Conservation (phyloP, 2,329 filamentous ascomycete genomes). For the Talaromyces islandicus region DNA sequence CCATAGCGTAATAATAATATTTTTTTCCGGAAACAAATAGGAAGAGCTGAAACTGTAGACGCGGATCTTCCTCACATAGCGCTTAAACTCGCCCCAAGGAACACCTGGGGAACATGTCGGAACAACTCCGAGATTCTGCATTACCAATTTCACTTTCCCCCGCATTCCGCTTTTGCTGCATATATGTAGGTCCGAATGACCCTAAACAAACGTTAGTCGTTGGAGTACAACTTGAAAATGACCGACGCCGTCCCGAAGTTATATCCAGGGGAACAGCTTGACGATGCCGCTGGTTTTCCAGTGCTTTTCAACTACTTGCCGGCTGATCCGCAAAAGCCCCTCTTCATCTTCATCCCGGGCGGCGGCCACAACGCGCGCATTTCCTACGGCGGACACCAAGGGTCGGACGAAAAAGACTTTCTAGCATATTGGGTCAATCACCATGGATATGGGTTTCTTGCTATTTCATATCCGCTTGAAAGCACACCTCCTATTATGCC, state of each 20-base stretch:
- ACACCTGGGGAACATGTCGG: background rate
- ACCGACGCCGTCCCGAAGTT: background rate
- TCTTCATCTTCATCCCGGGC: constrained; percentile 17
- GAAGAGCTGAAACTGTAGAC: too few relatives aligned
- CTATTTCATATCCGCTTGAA: constrained; percentile 18
- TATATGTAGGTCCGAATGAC: background rate
- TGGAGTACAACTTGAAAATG: background rate
- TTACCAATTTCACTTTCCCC: background rate
- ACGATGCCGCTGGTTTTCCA: constrained; percentile 3
- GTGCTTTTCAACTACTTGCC: constrained; percentile 10
- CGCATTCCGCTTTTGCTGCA: background rate
- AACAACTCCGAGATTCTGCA: background rate
- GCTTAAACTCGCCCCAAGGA: background rate
- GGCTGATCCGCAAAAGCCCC: constrained; percentile 5
- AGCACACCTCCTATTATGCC: constrained; percentile 13
- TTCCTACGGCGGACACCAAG: constrained; percentile 18
- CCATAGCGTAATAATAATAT: background rate
- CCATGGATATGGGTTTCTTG: constrained; percentile 13
- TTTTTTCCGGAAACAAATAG: too few relatives aligned
- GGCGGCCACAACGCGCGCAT: constrained; percentile 15
- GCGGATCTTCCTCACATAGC: too few relatives aligned
- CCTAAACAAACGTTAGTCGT: background rate
- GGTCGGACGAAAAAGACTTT: constrained; percentile 12
- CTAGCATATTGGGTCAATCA: constrained; percentile 15
- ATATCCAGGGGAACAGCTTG: constrained; percentile 9